Percentiles rank a stretch among this genome's conserved stretches.
Conservation (phyloP, 345 rosid genomes). For the Moricandia arvensis region DNA sequence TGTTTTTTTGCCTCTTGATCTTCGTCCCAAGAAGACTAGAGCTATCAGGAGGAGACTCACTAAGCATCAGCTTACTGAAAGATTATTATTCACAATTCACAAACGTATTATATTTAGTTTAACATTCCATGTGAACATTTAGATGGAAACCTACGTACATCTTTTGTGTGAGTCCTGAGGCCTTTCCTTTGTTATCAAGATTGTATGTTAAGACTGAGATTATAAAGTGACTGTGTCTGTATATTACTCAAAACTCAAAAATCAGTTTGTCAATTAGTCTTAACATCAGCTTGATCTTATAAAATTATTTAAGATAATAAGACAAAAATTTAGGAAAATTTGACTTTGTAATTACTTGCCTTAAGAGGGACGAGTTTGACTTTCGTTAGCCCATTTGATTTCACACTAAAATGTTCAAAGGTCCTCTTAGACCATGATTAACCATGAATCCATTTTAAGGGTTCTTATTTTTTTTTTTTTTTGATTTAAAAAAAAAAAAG, state of each 20-base stretch:
- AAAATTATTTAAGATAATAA: background rate
- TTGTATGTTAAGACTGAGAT: no score
- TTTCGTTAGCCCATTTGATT: background rate
- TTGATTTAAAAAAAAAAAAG: no score
- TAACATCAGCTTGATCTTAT: background rate
- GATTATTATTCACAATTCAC: background rate
- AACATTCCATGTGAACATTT: background rate
- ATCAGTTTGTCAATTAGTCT: background rate
- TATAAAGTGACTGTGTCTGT: background rate
- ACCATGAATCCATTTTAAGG: no score
- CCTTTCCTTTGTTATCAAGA: background rate
- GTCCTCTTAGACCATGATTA: no score
- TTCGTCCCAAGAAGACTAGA: constrained; percentile 96
- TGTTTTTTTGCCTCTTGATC: constrained; percentile 77
- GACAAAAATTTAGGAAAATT: background rate
- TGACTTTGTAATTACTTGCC: background rate
- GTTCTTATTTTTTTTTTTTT: no score
- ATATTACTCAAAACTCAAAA: background rate
- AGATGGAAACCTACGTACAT: background rate
- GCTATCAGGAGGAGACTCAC: constrained; percentile 92
- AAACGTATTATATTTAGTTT: background rate
- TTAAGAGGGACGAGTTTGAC: background rate
- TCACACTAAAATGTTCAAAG: background rate
- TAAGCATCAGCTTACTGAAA: constrained; percentile 61
- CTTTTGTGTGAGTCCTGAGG: background rate